These are phyloP conservation scores for Usnea hakonensis DNA, from an alignment of 495 filamentous ascomycete species.

Conservation along the genomic window DNA sequence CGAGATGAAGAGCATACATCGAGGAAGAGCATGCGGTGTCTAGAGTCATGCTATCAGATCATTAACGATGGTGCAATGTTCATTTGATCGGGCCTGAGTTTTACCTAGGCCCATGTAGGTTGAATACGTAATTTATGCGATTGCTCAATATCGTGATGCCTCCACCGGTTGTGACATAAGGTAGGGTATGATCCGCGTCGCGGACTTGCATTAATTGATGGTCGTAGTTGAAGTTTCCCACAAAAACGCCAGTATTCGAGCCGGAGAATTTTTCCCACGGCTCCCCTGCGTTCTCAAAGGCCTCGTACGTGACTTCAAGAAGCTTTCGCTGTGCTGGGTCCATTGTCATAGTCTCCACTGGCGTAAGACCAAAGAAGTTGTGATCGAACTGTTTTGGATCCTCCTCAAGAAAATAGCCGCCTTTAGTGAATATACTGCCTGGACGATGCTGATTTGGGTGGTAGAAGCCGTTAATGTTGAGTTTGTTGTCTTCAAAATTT, in stretches of 20 bases:
- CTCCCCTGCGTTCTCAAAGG: slow-evolving; percentile 26
- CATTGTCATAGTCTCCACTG: neutral
- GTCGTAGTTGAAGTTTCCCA: slow-evolving; percentile 37
- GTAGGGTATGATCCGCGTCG: neutral
- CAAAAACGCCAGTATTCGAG: slow-evolving; percentile 34
- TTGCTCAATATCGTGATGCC: slow-evolving; percentile 14
- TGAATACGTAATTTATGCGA: slow-evolving; percentile 21
- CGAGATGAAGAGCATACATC: slow-evolving; percentile 30
- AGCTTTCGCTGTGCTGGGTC: neutral
- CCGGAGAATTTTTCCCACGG: slow-evolving; percentile 27
- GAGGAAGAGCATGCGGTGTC: slow-evolving; percentile 25
- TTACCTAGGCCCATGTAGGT: slow-evolving; percentile 21
- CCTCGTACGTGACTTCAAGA: slow-evolving; percentile 22
- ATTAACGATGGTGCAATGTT: neutral
- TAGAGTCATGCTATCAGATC: slow-evolving; percentile 13
- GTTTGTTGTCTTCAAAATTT: too few species aligned
- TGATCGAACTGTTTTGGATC: neutral
- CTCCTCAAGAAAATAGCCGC: neutral
- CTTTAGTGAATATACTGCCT: too few species aligned
- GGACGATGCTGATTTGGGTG: too few species aligned
- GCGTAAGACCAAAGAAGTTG: neutral
- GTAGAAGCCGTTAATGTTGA: too few species aligned
- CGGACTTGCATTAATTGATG: slow-evolving; percentile 24
- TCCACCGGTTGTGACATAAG: slow-evolving; percentile 15
- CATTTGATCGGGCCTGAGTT: neutral